Evolutionary conservation across 2,329 filamentous ascomycete genomes (phyloP).

Genomic region (Colletotrichum melonis): DNA sequence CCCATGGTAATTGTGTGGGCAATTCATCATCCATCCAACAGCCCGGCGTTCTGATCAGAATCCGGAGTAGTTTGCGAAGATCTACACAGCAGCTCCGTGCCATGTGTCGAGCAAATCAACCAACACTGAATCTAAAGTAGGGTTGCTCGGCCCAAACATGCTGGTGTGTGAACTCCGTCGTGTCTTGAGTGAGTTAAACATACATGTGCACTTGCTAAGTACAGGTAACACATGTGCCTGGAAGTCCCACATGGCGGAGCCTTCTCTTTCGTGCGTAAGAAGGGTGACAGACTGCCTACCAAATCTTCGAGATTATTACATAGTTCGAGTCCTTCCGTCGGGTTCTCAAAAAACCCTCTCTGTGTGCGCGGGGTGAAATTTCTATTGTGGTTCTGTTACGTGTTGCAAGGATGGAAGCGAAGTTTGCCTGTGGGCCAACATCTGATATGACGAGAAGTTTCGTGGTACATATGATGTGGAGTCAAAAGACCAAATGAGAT

Average conservation of each 20-base stretch:
- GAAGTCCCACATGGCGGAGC: not conserved
- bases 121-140: not conserved
- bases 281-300: not conserved
- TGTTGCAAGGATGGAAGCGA: not conserved
- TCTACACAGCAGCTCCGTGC: not conserved
- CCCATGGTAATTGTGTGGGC: not conserved
- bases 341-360: fast-evolving
- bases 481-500: not conserved
- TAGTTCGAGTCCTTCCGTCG: fast-evolving
- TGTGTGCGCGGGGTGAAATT: not conserved
- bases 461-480: not conserved
- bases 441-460: not conserved
- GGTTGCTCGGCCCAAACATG: not conserved
- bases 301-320: not conserved
- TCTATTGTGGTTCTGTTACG: not conserved
- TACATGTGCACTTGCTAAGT: too few species aligned
- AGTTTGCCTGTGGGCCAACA: not conserved
- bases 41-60: not conserved
- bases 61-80: not conserved
- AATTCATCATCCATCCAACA: not conserved
- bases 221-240: too few species aligned
- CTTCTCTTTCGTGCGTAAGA: not conserved
- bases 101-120: not conserved
- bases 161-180: not conserved
- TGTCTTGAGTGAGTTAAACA: too few species aligned